Conservation (phyloP, 345 rosid species). For the Tarenaya hassleriana region DNA sequence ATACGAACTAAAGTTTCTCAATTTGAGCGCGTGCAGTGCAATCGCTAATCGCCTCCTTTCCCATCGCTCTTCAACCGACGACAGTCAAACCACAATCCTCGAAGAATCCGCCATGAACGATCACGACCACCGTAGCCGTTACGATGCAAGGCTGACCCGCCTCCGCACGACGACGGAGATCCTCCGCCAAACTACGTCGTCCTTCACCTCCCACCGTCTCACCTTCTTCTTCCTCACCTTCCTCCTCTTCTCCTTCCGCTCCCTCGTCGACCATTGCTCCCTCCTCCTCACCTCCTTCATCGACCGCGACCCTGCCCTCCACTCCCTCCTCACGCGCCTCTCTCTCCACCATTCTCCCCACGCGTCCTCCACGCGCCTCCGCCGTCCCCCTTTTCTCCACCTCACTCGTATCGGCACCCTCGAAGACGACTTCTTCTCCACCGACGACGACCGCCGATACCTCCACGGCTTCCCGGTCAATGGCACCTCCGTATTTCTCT, state of each 20-base stretch:
- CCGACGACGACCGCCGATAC: slow-evolving; percentile 50
- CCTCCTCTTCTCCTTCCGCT: slow-evolving; percentile 74
- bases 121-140: slow-evolving; percentile 37
- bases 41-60: too few species aligned
- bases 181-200: slow-evolving; percentile 39
- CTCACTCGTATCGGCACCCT: slow-evolving; percentile 78
- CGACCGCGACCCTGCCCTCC: slow-evolving; percentile 81
- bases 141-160: slow-evolving; percentile 41
- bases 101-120: slow-evolving; percentile 50
- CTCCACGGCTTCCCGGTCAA: slow-evolving; percentile 41
- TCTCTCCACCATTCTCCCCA: neutral
- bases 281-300: slow-evolving; percentile 58
- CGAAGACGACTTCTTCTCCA: slow-evolving; percentile 78
- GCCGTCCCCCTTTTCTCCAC: slow-evolving; percentile 72
- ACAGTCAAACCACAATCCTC: too few species aligned
- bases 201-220: slow-evolving; percentile 47
- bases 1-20: too few species aligned
- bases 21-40: too few species aligned
- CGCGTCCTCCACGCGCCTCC: slow-evolving; percentile 1
- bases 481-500: slow-evolving; percentile 46
- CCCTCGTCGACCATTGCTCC: slow-evolving; percentile 67
- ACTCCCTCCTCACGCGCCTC: slow-evolving; percentile 52
- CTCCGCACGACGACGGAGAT: slow-evolving; percentile 62
- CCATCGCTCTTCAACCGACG: too few species aligned
- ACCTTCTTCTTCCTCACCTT: slow-evolving; percentile 64